Evolutionary conservation across 2,329 filamentous ascomycete species (phyloP), one percentile per base, ranked within the genome.

Genomic region (Dothistroma pini): DNA sequence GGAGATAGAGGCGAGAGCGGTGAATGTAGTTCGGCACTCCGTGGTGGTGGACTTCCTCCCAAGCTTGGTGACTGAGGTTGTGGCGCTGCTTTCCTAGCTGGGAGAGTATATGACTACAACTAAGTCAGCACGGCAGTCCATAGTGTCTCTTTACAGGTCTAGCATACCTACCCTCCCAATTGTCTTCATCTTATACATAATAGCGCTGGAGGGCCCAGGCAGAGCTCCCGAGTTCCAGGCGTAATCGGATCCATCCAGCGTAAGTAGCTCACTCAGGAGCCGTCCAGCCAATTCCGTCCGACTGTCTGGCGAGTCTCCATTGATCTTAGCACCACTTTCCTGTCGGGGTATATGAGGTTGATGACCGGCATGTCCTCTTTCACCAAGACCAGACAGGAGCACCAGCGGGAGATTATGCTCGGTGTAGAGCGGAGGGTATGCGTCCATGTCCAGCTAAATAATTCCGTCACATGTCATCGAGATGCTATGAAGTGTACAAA

Each of bases 1-100:
- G 93, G 92, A 44, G 90, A 95, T 32, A 97, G 81, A 0, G 93
- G 95, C 2, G 95, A 97, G 67, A 96, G 86, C 1, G 93, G 91
- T 12, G 95, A 97, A 75, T 97, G 93, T 4, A 96, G 79, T n/a
- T 86, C 79, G 61, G 76, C 78, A 56, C 63, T 72, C 31, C 69
- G 68, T 19, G 65, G 63, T 11, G 69, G 62, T 77, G 64, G 54
- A 10, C 63, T 54, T 9, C 64, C 68, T 32, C 71, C 72, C 14
- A 63, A 72, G 55, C 78, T 74, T 49, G 79, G 78, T 54, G 81
- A 82, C 50, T 77, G 75, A n/a, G 80, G 76, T 38, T 84, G 82
- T 52, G 84, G 83, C 60, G 83, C 80, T 65, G 86, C 86, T 76
- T 88, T 88, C 63, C 82, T 81, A 16, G 85, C 82, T 25, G 86